These are phyloP conservation scores for Magnaporthiopsis incrustans DNA, from an alignment of 2,329 filamentous ascomycete genomes.

Conservation along the genomic window DNA sequence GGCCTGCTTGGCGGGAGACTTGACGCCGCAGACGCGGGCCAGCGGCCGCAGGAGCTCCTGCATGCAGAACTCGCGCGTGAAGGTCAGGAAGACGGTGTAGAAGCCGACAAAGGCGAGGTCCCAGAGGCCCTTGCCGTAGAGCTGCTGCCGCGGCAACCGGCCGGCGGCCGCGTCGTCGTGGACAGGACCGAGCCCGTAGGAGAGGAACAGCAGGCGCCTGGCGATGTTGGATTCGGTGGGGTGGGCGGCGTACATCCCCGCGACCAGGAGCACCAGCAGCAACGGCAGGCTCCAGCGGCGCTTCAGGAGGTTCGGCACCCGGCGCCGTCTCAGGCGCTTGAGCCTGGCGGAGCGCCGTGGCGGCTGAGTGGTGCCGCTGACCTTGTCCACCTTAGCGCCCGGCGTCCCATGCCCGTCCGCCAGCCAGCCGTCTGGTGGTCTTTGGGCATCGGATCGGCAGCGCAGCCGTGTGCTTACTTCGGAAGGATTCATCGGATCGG, in stretches of 20 bases:
- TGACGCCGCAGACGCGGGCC: slow-evolving; percentile 50
- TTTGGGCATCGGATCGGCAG: neutral
- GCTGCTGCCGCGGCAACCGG: slow-evolving; percentile 10
- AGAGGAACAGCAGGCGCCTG: neutral
- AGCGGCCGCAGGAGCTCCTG: slow-evolving; percentile 59
- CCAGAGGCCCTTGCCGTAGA: slow-evolving; percentile 59
- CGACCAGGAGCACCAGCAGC: neutral
- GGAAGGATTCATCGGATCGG: neutral
- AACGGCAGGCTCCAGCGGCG: neutral
- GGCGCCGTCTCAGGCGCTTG: neutral
- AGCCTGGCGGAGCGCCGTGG: too few relatives aligned
- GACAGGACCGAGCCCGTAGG: neutral
- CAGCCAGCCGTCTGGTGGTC: neutral
- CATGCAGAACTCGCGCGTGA: slow-evolving; percentile 70
- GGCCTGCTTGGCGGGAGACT: slow-evolving; percentile 52
- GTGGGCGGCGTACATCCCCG: neutral
- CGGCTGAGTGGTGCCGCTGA: neutral
- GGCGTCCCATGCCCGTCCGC: too few relatives aligned
- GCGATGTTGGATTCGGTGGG: neutral
- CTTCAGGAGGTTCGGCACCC: neutral
- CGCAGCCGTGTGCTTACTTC: neutral
- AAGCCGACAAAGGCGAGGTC: slow-evolving; percentile 65
- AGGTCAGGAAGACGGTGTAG: slow-evolving; percentile 63
- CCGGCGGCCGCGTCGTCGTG: neutral
- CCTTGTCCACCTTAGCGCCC: neutral